Conservation (phyloP, 176 grass and related monocot species). For the Carex pumila region DNA sequence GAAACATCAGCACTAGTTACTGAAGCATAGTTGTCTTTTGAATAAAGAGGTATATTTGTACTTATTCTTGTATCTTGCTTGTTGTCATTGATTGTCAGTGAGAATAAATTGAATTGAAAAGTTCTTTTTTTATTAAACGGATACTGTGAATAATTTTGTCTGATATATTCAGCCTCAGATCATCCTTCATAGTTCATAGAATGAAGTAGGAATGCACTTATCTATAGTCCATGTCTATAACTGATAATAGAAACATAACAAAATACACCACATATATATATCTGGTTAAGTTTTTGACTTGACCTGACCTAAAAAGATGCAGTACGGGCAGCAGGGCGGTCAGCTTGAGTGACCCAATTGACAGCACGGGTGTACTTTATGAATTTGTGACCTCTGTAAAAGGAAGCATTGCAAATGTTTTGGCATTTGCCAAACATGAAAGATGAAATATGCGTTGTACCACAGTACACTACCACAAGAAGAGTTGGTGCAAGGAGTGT, state of each 20-base stretch:
- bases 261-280: too few relatives aligned
- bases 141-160: not conserved
- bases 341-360: not conserved
- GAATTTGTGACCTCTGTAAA: not conserved
- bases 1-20: slow-evolving; percentile 9
- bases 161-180: not conserved
- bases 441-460: not conserved
- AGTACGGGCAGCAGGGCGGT: not conserved
- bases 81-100: slow-evolving; percentile 7
- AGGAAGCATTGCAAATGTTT: not conserved
- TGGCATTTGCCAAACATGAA: not conserved
- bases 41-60: slow-evolving; percentile 17
- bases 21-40: not conserved
- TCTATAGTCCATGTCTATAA: not conserved
- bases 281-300: not conserved
- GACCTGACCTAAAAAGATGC: not conserved
- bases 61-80: slow-evolving; percentile 2
- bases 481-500: not conserved
- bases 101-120: not conserved
- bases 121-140: not conserved
- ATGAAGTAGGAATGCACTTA: not conserved
- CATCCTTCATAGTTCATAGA: not conserved
- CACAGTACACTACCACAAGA: not conserved
- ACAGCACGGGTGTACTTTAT: not conserved
- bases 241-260: not conserved